phyloP scores from a whole-genome alignment of 352 stramenopile genomes.

The Blastocystis hominis region DNA sequence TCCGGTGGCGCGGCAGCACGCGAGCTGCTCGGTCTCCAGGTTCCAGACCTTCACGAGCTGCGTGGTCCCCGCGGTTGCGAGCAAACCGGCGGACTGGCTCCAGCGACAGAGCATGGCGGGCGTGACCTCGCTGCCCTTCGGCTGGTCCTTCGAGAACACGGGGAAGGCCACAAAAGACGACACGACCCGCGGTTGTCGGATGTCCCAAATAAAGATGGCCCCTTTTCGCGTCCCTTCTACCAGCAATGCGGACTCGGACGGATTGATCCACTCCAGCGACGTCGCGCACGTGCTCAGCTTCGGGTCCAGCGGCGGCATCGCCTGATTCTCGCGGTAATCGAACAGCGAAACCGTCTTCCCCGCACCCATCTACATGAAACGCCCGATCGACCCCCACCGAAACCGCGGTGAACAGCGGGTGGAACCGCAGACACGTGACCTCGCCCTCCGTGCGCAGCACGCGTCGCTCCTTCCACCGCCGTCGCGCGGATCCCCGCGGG shows the following conservation, averaged over 20 bases:
- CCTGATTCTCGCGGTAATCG: constrained; percentile 17
- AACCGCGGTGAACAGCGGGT: not conserved
- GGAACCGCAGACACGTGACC: constrained; percentile 4
- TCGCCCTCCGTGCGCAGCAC: constrained; percentile 19
- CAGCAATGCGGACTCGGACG: not conserved
- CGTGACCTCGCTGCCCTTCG: not conserved
- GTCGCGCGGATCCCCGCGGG: not conserved
- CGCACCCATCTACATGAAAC: not conserved
- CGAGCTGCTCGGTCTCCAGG: constrained; percentile 17
- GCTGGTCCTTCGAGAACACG: constrained; percentile 14
- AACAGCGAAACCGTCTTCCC: constrained; percentile 17
- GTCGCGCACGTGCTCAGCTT: not conserved
- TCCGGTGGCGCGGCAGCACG: not conserved
- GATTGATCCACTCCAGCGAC: constrained; percentile 34
- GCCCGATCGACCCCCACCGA: not conserved
- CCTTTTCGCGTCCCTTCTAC: constrained; percentile 39
- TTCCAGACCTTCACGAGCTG: constrained; percentile 49
- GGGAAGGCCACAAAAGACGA: constrained; percentile 45
- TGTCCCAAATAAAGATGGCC: constrained; percentile 19
- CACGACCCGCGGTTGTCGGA: not conserved
- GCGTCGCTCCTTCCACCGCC: not conserved
- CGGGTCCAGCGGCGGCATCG: constrained; percentile 4
- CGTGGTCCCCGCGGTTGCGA: not conserved
- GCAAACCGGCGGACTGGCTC: not conserved
- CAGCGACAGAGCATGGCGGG: not conserved